Base-by-base conservation (phyloP, 2,329 filamentous ascomycete genomes). In the Botrytis galanthina region DNA sequence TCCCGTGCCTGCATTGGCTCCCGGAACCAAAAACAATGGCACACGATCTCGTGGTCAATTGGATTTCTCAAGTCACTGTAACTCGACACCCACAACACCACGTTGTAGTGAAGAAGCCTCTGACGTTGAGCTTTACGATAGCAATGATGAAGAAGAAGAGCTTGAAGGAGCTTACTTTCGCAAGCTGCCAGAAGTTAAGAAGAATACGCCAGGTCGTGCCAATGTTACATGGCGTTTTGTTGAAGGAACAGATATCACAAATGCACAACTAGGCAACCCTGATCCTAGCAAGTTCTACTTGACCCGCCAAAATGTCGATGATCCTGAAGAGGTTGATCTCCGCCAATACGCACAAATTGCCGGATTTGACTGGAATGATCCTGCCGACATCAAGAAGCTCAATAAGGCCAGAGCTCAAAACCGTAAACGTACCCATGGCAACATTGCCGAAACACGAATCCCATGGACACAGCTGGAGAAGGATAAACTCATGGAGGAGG, bases 201-300 rank as follows among this genome's bases (percentile, higher is more conserved):
- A 70, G 29, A 70, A 70, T 26, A 70, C 68, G 9, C 67, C 67
- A 32, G 51, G 67, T 18, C 68, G 68, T 61, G 26, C 37, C 51
- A 42, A 32, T 70, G 68, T 70, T 10, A 29, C 32, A 4, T 71
- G 59, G 59, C 46, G 35, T 3, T 71, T 71, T 6, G 35, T 71
- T 18, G 59, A 64, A 64, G 70, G 70, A 35, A 39, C 70, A 1
- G 70, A 71, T 20, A 35, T 64, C 22, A 7, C 35, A 4, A 51
- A 54, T 64, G 70, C 70, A 9, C 35, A 51, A 8, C 16, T 71
- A 8, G 70, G 70, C 1, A 32, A 29, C 0, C 70, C 70, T 1
- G 70, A 71, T 4, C 70, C 70, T 20, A 54, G 70, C 44, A 71
- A 71, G 9, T 71, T 71, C 7, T 71, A 71, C 35, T 32, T 71